These are phyloP conservation scores for Penicillium brevicompactum DNA, from an alignment of 2,329 filamentous ascomycete genomes.

Conservation along the genomic window DNA sequence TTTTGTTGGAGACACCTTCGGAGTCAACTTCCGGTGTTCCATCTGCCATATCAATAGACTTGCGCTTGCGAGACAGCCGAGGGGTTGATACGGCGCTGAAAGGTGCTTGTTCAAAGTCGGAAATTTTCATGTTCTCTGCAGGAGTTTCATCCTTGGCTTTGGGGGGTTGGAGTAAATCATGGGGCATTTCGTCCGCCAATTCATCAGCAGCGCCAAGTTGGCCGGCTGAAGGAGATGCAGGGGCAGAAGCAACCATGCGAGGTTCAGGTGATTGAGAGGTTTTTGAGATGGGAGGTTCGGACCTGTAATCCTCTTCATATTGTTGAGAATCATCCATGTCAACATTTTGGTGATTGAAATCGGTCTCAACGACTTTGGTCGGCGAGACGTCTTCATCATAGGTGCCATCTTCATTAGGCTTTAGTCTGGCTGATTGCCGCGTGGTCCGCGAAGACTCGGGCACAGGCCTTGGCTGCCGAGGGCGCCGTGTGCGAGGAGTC, in stretches of 20 bases:
- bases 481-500: conserved; percentile 36
- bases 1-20: conserved; percentile 28
- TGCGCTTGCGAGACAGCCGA: conserved; percentile 28
- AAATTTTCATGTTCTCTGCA: background rate
- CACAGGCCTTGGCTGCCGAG: conserved; percentile 30
- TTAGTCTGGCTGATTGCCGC: conserved; percentile 38
- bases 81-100: conserved; percentile 9
- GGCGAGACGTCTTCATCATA: conserved; percentile 19
- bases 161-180: background rate
- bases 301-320: conserved; percentile 14
- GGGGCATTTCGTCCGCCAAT: background rate
- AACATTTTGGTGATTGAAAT: conserved; percentile 14
- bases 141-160: conserved; percentile 4
- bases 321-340: conserved; percentile 3
- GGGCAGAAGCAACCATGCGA: conserved; percentile 14
- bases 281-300: conserved; percentile 15
- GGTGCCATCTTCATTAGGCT: conserved; percentile 22
- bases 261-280: conserved; percentile 16
- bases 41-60: conserved; percentile 25
- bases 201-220: conserved; percentile 8
- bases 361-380: conserved; percentile 11
- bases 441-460: conserved; percentile 38
- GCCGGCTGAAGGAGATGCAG: conserved; percentile 10
- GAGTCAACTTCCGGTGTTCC: conserved; percentile 17
- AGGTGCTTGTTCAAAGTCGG: conserved; percentile 1